Base-by-base conservation (phyloP, 1,284 basidiomycete species). In the Tremellales sp. region DNA sequence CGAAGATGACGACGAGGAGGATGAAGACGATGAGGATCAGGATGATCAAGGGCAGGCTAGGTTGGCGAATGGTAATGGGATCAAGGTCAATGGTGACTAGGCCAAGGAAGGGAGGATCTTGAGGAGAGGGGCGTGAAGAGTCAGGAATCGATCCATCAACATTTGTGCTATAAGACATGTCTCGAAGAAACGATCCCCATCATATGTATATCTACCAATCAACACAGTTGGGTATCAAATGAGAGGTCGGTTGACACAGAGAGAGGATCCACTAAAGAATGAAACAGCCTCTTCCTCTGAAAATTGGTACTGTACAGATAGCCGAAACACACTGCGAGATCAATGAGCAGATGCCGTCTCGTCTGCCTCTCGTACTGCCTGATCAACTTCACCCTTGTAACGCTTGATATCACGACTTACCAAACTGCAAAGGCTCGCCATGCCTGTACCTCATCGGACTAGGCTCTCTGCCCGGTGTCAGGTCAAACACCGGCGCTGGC, bases 381-480 rank as follows among this genome's bases (percentile, higher is more conserved):
- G n/a, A 15, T 36, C 33, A 36, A 17, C 33, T 36, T 15, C 19
- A 17, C 25, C 22, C 24, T 22, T 17, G 23, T 13, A 25, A 31
- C 26, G 41, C 17, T 19, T 22, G 46, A n/a, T 42, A 17, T 4
- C 15, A 36, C n/a, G n/a, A 61, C 67, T 62, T 48, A 70, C 67
- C 69, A 52, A 72, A 72, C n/a, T 90, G 86, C 62, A 92, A 76
- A 23, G 89, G 89, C 23, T 86, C 86, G 29, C 89, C 89, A 65
- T 92, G 89, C 27, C 87, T 75, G 65, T 92, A 91, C 45, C 87
- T 81, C 33, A 76, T 81, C 5, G 88, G 87, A 62, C 83, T 85
- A 11, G 76, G 73, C 56, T 73, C 70, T 73, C 53, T 80, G 66
- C 46, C 84, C 78, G 49, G 79, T 61, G 51, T 83, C 76, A 56